Percentiles rank a stretch among this genome's conserved stretches.
These are phyloP conservation scores for Aspergillus transmontanensis DNA, from an alignment of 2,329 filamentous ascomycete species.

Conservation along the genomic window DNA sequence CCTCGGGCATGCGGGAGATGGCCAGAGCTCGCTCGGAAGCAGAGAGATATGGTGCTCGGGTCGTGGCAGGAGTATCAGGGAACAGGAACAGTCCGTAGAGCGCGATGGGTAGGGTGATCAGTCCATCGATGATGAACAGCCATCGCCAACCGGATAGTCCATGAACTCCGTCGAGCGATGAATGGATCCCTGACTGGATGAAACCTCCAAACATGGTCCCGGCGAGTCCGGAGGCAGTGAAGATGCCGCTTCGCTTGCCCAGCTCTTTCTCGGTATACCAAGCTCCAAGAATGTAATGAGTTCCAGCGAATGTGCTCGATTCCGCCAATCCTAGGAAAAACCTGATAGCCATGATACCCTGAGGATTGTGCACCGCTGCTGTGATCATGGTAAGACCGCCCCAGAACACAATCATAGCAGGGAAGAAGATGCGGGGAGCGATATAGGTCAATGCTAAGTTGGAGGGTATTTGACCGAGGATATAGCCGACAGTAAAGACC, in stretches of 20 bases:
- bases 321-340: constrained; percentile 42
- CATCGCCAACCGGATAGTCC: constrained; percentile 39
- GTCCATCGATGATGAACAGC: constrained; percentile 43
- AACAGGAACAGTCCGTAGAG: constrained; percentile 48
- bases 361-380: constrained; percentile 30
- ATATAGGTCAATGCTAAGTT: constrained; percentile 30
- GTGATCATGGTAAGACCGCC: constrained; percentile 36
- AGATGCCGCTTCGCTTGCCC: constrained; percentile 40
- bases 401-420: constrained; percentile 34
- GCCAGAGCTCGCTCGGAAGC: constrained; percentile 34
- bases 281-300: constrained; percentile 43
- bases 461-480: constrained; percentile 28
- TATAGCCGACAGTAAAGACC: constrained; percentile 29
- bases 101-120: constrained; percentile 48
- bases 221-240: constrained; percentile 37
- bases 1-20: constrained; percentile 32
- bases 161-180: constrained; percentile 27
- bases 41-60: constrained; percentile 38
- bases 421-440: constrained; percentile 30
- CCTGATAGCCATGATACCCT: constrained; percentile 38
- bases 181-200: constrained; percentile 39
- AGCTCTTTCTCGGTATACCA: constrained; percentile 48
- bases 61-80: constrained; percentile 41
- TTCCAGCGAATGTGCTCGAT: constrained; percentile 36
- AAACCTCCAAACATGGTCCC: constrained; percentile 43